Base-by-base conservation (phyloP, 83 land plant genomes). In the Picea abies region DNA sequence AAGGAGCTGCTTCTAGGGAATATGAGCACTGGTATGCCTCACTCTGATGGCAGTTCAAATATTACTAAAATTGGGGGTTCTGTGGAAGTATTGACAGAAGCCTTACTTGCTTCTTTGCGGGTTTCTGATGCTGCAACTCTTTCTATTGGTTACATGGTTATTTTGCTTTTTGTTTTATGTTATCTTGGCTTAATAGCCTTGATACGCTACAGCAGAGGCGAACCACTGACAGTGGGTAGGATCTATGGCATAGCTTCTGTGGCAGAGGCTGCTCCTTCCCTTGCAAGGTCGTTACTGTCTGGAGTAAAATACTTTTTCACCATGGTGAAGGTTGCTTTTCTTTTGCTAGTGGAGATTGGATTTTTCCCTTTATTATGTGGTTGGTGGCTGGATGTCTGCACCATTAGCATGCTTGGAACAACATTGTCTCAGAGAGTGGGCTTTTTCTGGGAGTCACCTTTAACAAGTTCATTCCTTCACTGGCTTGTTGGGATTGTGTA, bases 371-470 rank as follows among this genome's bases (percentile, higher is more conserved):
- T 97, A 63, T 86, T 97, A 85, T 97, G 99, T 86, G 99, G 99
- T 12, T 97, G 99, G 99, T 97, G 99, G 99, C 88, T 97, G 62
- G 99, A 97, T 88, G 82, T 97, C 6, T 97, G 98, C 79, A 97
- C 99, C n/a, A 86, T 97, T 37, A 98, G 90, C 61, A 97, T 97
- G 98, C 88, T 94, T 63, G 97, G 95, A 56, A 88, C 91, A 47
- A 84, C 94, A 56, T 81, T 97, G 63, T 66, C 93, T 32, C 93
- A 97, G 79, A 89, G 98, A 29, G 90, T 96, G 26, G 90, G 89
- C 8, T 97, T 97, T 82, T 97, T 96, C 47, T 89, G 97, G 89
- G 79, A 85, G 22, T 94, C 98, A 44, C 99, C 97, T 7, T 62
- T 96, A 19, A 94, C 94, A 68, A 97, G 98, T 86, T 95, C 96